A percentile compares a stretch with the other conserved stretches of the same genome.
These are phyloP conservation scores for Hanseniaspora valbyensis DNA, from an alignment of 805 yeast genomes.

Conservation along the genomic window DNA sequence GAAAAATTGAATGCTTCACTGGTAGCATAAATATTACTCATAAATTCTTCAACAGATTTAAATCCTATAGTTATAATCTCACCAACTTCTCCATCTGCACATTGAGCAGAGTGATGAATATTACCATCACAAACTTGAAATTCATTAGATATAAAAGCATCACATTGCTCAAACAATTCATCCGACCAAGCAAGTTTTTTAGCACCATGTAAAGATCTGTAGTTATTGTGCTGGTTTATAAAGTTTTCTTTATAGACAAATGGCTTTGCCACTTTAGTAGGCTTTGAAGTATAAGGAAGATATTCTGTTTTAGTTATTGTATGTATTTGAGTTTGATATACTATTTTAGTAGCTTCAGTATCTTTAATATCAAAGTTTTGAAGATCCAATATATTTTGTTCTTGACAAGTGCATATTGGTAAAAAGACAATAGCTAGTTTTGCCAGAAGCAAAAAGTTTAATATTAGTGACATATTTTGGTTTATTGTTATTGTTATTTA, in stretches of 20 bases:
- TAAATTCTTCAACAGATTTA: slow-evolving; percentile 19
- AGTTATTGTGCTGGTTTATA: neutral
- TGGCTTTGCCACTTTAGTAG: neutral
- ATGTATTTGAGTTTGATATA: neutral
- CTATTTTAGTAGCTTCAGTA: neutral
- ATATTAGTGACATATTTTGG: neutral
- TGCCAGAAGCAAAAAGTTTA: neutral
- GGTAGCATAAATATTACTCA: slow-evolving; percentile 6
- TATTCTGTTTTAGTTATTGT: slow-evolving; percentile 6
- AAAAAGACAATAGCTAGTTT: neutral
- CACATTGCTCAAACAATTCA: slow-evolving; percentile 45
- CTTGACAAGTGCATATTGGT: neutral
- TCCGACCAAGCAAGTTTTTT: slow-evolving; percentile 45
- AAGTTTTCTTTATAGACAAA: neutral
- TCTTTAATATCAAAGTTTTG: too few species aligned
- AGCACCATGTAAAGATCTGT: slow-evolving; percentile 35
- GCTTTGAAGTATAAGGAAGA: neutral
- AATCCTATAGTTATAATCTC: slow-evolving; percentile 76
- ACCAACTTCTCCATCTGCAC: slow-evolving; percentile 47
- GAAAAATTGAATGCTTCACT: neutral
- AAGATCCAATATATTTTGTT: neutral
- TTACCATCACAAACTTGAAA: slow-evolving; percentile 45
- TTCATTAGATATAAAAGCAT: slow-evolving; percentile 37
- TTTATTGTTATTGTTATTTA: too few species aligned
- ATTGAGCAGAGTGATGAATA: slow-evolving; percentile 42